Evolutionary conservation across 345 rosid species (phyloP), one percentile per base, ranked within the genome.

Genomic region (Rhodomyrtus tomentosa): DNA sequence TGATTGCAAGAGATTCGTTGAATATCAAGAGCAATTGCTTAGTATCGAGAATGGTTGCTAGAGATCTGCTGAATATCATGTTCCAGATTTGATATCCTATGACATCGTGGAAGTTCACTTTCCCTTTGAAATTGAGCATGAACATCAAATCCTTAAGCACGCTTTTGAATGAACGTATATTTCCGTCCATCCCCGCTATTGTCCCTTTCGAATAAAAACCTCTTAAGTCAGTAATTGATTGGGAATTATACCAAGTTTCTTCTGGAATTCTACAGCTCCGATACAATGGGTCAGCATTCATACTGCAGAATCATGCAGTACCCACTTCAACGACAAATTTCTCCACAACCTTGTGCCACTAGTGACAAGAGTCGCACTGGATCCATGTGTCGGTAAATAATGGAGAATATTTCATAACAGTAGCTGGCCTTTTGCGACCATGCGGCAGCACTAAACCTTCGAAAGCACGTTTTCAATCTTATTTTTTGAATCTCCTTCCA

Each of bases 291-390:
- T 96, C 95, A 80, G 81, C 81, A 89, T 95, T 94, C 98, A 94
- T 96, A 90, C 98, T 92, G 90, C 99, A 96, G 89, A 94, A 95
- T 97, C 99, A 96, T 68, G 95, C 95, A 72, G 90, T 87, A 84
- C 87, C 89, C 83, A 88, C 82, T 90, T 90, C 89, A 87, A 90
- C 89, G 62, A 85, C 86, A 85, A 84, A 85, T 55, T 85, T 86
- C 83, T 86, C 93, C 81, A 81, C 82, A 83, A 92, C 87, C 91
- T 92, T 95, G 90, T 96, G 95, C 99, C 99, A 96, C 91, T 96
- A 93, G 81, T 89, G 87, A 88, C 99, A 96, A 68, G 95, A 90
- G 90, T 96, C 97, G 83, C 99, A 96, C 90, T 95, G 99, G 84
- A 95, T 92, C 99, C 98, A 96, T 54, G 90, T 90, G 72, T 94